Percentiles rank a stretch among this genome's conserved stretches.
Evolutionary conservation across 169 alveolate genomes (phyloP).

Genomic region (Plasmodium falciparum): DNA sequence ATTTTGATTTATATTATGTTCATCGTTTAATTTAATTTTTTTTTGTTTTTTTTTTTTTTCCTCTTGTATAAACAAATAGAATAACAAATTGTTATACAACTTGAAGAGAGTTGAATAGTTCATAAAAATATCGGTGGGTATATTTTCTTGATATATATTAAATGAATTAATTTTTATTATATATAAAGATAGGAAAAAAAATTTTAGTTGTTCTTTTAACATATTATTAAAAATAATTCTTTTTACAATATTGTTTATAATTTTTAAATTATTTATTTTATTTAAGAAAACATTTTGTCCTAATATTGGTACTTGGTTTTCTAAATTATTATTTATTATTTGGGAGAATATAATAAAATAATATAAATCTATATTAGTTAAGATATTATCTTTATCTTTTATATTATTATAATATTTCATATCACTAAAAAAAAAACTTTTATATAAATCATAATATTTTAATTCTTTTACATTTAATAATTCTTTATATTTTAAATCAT

Average conservation of each 20-base stretch:
- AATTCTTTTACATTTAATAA: background rate
- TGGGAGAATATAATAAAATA: slow-evolving; percentile 60
- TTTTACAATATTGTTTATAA: slow-evolving; percentile 54
- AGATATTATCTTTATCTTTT: slow-evolving; percentile 33
- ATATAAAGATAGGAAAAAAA: slow-evolving; percentile 50
- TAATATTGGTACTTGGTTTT: slow-evolving; percentile 40
- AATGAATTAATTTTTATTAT: slow-evolving; percentile 38
- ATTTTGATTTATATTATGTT: background rate
- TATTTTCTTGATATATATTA: slow-evolving; percentile 8
- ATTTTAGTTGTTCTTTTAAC: slow-evolving; percentile 59
- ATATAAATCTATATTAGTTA: slow-evolving; percentile 40
- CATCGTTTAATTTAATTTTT: background rate
- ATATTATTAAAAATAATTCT: slow-evolving; percentile 57
- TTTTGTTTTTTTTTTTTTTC: slow-evolving; percentile 6
- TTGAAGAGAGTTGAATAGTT: slow-evolving; percentile 54
- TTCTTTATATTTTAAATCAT: background rate
- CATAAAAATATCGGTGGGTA: slow-evolving; percentile 24
- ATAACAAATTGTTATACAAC: slow-evolving; percentile 43
- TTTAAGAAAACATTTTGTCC: slow-evolving; percentile 66
- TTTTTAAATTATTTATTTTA: slow-evolving; percentile 63
- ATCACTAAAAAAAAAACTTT: slow-evolving; percentile 11
- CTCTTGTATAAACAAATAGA: slow-evolving; percentile 45
- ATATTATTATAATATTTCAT: slow-evolving; percentile 49
- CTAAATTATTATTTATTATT: slow-evolving; percentile 65
- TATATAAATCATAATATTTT: slow-evolving; percentile 27